phyloP scores from a whole-genome alignment of 352 stramenopile species.

The Globisporangium barbulae region DNA sequence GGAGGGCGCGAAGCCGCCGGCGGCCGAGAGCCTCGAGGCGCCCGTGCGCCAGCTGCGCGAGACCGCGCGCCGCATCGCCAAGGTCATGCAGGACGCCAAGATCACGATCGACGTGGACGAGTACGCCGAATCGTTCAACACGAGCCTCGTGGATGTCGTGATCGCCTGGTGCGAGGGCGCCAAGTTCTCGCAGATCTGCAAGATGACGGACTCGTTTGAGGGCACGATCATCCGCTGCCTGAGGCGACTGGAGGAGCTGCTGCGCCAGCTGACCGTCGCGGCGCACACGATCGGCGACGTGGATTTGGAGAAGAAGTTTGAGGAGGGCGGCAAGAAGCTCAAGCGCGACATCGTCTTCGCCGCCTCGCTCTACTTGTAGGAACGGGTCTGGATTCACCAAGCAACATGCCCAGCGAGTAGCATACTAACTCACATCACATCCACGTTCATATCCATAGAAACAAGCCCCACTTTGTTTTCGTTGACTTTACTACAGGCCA shows the following conservation, averaged over 20 bases:
- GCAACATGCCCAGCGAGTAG: background rate
- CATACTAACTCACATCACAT: background rate
- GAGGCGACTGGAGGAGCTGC: conserved; percentile 96
- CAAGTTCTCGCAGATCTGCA: conserved; percentile 99
- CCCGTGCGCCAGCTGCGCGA: conserved; percentile 95
- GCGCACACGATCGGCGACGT: conserved; percentile 96
- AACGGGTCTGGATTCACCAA: too few species aligned
- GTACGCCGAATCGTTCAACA: conserved; percentile 97
- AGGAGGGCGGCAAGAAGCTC: conserved; percentile 95
- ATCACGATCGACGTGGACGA: conserved; percentile 96
- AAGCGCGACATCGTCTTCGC: conserved; percentile 99
- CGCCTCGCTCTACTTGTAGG: conserved; percentile 97
- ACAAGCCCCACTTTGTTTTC: background rate
- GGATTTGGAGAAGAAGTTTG: conserved; percentile 97
- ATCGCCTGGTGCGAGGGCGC: conserved; percentile 97
- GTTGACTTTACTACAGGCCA: background rate
- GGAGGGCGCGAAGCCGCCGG: conserved; percentile 79
- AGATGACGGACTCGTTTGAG: conserved; percentile 98
- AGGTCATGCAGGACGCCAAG: conserved; percentile 91
- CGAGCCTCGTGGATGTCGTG: conserved; percentile 97
- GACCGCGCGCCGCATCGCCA: conserved; percentile 89
- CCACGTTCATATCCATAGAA: conserved; percentile 1
- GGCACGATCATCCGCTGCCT: conserved; percentile 98
- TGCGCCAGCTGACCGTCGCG: conserved; percentile 95
- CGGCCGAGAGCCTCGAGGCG: conserved; percentile 74